A percentile compares a stretch with the other conserved stretches of the same genome.
phyloP scores from a whole-genome alignment of 345 rosid species.

The Noccaea caerulescens region DNA sequence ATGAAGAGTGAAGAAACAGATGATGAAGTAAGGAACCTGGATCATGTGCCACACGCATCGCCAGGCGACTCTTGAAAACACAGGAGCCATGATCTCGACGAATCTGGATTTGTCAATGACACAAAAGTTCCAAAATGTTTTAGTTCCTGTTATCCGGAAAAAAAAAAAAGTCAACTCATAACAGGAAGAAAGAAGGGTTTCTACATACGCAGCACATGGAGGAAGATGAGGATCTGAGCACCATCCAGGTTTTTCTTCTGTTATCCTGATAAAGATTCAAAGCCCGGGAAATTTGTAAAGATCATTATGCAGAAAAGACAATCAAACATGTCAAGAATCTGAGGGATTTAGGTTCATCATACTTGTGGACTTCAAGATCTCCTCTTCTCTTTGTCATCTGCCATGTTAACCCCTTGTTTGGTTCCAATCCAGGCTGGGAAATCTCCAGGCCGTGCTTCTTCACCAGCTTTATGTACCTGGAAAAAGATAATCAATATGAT shows the following conservation, averaged over 20 bases:
- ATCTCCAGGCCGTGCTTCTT: conserved; percentile 94
- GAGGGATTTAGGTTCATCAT: conserved; percentile 35
- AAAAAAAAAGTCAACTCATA: not conserved
- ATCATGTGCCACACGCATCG: conserved; percentile 98
- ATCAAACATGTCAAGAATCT: conserved; percentile 3
- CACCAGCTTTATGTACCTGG: conserved; percentile 79
- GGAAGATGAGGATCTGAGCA: conserved; percentile 83
- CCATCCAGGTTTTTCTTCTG: conserved; percentile 92
- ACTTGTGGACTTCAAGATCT: conserved; percentile 93
- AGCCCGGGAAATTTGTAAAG: conserved; percentile 19
- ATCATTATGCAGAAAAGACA: not conserved
- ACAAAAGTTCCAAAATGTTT: conserved; percentile 2
- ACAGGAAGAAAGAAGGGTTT: conserved; percentile 20
- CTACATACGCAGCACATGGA: conserved; percentile 96
- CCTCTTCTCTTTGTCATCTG: conserved; percentile 94
- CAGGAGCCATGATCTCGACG: conserved; percentile 99
- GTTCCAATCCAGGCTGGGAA: conserved; percentile 98
- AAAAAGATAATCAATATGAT: conserved; percentile 15
- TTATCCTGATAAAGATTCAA: conserved; percentile 52
- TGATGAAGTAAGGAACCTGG: conserved; percentile 61
- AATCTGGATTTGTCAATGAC: conserved; percentile 55
- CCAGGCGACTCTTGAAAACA: conserved; percentile 92
- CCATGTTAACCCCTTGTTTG: conserved; percentile 84
- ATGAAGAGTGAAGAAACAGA: conserved; percentile 21
- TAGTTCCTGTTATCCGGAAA: not conserved